Evolutionary conservation across 2,329 filamentous ascomycete genomes (phyloP), one percentile per base, ranked within the genome.

Genomic region (Exophiala sp.): DNA sequence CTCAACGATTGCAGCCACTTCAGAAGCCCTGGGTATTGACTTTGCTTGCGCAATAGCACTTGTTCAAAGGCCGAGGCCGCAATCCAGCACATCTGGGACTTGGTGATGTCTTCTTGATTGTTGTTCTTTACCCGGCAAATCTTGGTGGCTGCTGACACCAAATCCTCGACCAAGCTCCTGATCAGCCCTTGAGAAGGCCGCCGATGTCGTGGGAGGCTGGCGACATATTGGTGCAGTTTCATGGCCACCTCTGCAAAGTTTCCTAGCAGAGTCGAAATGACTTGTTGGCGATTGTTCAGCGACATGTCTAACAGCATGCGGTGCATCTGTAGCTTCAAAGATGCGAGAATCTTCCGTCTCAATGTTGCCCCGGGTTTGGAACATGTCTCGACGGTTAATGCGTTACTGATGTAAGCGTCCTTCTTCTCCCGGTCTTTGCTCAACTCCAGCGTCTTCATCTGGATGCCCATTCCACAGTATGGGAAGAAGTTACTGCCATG

Each of bases 311-410:
- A 83, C 65, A 88, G 86, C 82, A 94, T 90, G 43, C 81, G 73
- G 60, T 93, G 86, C 44, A 89, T 83, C 64, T 95, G 88, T 45
- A 93, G 81, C 65, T 89, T 90, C 73, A 97, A 88, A 2, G 81
- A 65, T 56, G 73, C 72, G 35, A 95, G 71, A 11, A 87, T 76
- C 68, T 93, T 96, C 42, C 86, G 80, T 64, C 86, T 80, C 60
- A 96, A 94, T 9, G 81, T 82, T 58, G 81, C 81, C 3, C 91
- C 91, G 0, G 87, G 88, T 1, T 74, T 69, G 54, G 80, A 83
- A 11, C 80, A 79, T 56, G 79, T 81, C 54, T 95, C 88, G 10
- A 96, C 81, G 0, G 88, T 95, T 39, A 96, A 71, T 0, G 85
- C 81, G 65, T 90, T 79, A 38, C 80, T 79, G 23, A 89, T 67